Evolutionary conservation across 495 filamentous ascomycete genomes (phyloP), one percentile per base, ranked within the genome.

Genomic region (Choiromyces venosus): DNA sequence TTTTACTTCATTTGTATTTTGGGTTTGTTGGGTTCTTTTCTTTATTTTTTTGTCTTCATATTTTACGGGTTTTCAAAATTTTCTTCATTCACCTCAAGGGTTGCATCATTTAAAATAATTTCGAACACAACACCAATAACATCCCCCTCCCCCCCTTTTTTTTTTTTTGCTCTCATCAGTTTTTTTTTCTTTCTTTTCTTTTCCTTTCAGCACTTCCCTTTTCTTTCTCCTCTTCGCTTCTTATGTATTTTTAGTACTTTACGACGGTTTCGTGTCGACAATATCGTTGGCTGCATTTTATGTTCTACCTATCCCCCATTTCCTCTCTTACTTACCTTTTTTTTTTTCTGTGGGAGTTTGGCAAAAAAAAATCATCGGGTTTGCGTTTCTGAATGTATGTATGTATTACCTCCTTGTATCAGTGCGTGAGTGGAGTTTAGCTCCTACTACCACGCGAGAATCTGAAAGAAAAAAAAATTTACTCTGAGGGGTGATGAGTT

Each of bases 171-270:
- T 2, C 52, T 29, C 10, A 61, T 29, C 52, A 25, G 25, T n/a
- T 52, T 52, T 52, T 25, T 29, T 61, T 4, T 14, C 29, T 61
- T 61, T 10, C 29, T 29, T 29, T 29, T 61, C 10, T 14, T 61
- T 61, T 61, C n/a, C 29, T 29, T 29, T 14, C 16, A 61, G 52
- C 29, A 61, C 29, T 29, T 25, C 46, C n/a, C n/a, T 0, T 12
- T 61, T 61, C n/a, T n/a, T 16, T 12, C 52, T 61, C 25, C 52
- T 29, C 10, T 61, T 61, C 25, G n/a, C 52, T 61, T 61, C 52
- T 61, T 61, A 61, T 61, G 52, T 61, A 61, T 61, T 61, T 61
- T 61, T 61, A 61, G 52, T 61, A 61, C 25, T 61, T 56, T 61
- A 29, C 52, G 52, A 29, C 52, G 52, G 4, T 61, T 61, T 25